These are phyloP conservation scores for Coemansia asiatica DNA, from an alignment of 192 early-diverging fungal genomes.

Conservation along the genomic window DNA sequence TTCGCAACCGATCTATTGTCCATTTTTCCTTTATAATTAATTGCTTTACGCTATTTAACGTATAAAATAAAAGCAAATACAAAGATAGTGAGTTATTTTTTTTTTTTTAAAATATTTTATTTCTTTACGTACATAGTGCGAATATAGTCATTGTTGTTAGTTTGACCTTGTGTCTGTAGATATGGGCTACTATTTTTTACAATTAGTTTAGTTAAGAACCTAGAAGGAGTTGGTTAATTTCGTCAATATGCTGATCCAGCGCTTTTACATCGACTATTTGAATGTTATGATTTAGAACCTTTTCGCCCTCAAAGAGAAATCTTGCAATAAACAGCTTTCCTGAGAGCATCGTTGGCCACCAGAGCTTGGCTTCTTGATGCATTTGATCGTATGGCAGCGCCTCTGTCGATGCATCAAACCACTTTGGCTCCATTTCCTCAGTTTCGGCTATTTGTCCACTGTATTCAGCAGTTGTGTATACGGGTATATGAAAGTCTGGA, in stretches of 20 bases:
- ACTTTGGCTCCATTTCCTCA: slow-evolving; percentile 75
- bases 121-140: no score
- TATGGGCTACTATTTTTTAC: background rate
- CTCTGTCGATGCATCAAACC: slow-evolving; percentile 53
- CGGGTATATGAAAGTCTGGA: slow-evolving; percentile 57
- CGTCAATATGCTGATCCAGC: slow-evolving; percentile 1
- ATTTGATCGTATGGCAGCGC: slow-evolving; percentile 63
- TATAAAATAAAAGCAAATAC: background rate
- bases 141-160: no score
- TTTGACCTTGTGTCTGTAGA: background rate
- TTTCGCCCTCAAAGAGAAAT: slow-evolving; percentile 28
- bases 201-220: background rate
- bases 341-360: slow-evolving; percentile 45
- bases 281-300: slow-evolving; percentile 14
- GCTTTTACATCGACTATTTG: slow-evolving; percentile 1
- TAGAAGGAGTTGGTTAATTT: background rate
- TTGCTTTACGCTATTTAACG: no score
- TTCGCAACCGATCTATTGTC: slow-evolving; percentile 38
- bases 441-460: slow-evolving; percentile 62
- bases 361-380: slow-evolving; percentile 43
- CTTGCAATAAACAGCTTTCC: slow-evolving; percentile 25
- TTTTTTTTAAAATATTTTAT: no score
- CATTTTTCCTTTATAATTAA: slow-evolving; percentile 5
- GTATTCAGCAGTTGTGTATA: slow-evolving; percentile 55
- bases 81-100: no score